Evolutionary conservation across 768 basidiomycete genomes (phyloP), one percentile per base, ranked within the genome.

Genomic region (Amanita pallidorosea): DNA sequence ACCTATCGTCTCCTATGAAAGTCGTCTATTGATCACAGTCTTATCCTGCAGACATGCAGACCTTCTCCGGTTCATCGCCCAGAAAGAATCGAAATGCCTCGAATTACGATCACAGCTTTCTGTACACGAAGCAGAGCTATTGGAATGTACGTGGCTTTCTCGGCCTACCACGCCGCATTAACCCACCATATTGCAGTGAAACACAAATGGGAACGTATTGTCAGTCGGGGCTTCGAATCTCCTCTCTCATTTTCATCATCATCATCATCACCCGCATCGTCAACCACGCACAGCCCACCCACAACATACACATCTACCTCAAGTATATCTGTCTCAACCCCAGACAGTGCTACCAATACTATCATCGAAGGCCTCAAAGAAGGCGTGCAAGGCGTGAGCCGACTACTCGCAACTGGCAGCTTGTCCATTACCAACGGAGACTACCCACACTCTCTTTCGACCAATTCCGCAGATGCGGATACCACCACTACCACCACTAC

Each of bases 31-130:
- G 23, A 35, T 45, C 23, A 42, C 33, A 22, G 33, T 6, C 27
- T 8, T 29, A 4, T 45, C 8, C 8, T 47, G 22, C 54, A 91
- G 89, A 59, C 86, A 92, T 58, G 79, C 83, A 5, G 88, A 90
- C 49, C 67, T 92, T 2, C 68, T 91, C n/a, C 83, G 77, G 27
- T 83, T 84, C 53, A 92, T 92, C 46, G 88, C 89, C 0, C 87
- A 89, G 65, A 90, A 91, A 56, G 89, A 91, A 62, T 78, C 85
- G 0, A 85, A 81, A 62, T 89, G 86, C 57, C 75, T 91, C 36
- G 88, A 92, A 52, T 71, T 91, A 40, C 80, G 87, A 15, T 78
- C 83, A 4, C 86, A 88, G 56, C 77, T 92, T 2, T 73, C 74
- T 7, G 60, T 66, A 12, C 85, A 90, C 56, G 88, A 92, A 66